Conservation (phyloP, 2,329 filamentous ascomycete genomes). For the Rutstroemia sp. region DNA sequence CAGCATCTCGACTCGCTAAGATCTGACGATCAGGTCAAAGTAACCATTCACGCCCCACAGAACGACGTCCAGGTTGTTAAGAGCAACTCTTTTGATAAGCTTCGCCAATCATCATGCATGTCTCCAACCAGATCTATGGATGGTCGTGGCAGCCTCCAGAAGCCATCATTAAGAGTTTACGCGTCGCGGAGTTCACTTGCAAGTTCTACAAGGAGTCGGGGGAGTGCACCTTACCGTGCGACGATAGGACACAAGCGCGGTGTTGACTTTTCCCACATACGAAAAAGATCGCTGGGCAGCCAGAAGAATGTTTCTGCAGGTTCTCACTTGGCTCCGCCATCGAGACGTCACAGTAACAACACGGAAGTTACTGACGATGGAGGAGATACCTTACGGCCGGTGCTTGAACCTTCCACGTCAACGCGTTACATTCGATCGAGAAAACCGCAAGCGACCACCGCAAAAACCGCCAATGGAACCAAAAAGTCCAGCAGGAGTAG, state of each 20-base stretch:
- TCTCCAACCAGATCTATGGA: conserved; percentile 5
- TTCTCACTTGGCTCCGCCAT: background rate
- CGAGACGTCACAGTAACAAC: conserved; percentile 17
- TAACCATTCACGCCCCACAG: conserved; percentile 24
- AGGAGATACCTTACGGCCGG: conserved; percentile 12
- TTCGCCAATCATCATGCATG: background rate
- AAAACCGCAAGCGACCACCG: conserved; percentile 15
- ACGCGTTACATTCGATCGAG: conserved; percentile 26
- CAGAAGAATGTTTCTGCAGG: conserved; percentile 7
- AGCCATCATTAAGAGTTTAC: conserved; percentile 23
- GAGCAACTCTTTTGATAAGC: background rate
- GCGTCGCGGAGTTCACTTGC: conserved; percentile 41
- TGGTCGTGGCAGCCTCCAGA: conserved; percentile 12
- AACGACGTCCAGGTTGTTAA: conserved; percentile 1
- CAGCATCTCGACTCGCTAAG: conserved; percentile 38
- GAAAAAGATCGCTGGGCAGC: conserved; percentile 22
- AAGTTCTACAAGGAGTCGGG: conserved; percentile 34
- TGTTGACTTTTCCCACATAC: conserved; percentile 54
- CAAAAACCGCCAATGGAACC: conserved; percentile 7
- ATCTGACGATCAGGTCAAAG: conserved; percentile 31
- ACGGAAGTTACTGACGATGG: conserved; percentile 21
- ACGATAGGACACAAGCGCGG: conserved; percentile 50
- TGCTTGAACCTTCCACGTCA: conserved; percentile 13
- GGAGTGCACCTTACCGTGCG: conserved; percentile 30
- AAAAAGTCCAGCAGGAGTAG: conserved; percentile 16